Conservation (phyloP, 495 filamentous ascomycete species). For the Pyronema omphalodes region DNA sequence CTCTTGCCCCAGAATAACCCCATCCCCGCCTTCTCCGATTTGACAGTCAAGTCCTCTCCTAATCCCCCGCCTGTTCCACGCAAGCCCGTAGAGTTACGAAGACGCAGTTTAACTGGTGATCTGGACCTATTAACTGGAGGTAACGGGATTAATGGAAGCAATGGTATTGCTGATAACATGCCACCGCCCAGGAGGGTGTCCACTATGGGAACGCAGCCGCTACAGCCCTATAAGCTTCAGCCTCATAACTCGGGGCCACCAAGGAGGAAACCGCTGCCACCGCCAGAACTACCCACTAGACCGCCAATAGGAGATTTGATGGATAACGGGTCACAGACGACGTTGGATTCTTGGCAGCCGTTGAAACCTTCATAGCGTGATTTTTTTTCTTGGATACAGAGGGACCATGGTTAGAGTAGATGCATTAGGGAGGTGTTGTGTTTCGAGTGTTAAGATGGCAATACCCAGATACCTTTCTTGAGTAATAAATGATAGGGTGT, state of each 20-base stretch:
- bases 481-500: too few species aligned
- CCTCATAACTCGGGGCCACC: neutral
- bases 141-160: neutral
- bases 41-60: neutral
- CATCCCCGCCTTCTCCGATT: conserved; percentile 2
- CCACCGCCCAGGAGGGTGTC: conserved; percentile 12
- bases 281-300: neutral
- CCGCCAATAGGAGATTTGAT: neutral
- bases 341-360: neutral
- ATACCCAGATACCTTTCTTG: too few species aligned
- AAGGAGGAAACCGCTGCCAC: neutral
- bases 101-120: neutral
- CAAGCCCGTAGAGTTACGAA: neutral
- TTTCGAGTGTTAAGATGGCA: too few species aligned
- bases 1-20: neutral
- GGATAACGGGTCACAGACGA: neutral
- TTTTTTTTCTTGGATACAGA: too few species aligned
- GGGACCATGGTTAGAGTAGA: too few species aligned
- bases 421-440: too few species aligned
- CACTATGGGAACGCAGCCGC: neutral
- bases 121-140: neutral
- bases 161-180: conserved; percentile 2
- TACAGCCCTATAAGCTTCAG: neutral
- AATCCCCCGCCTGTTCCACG: neutral
- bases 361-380: neutral